Conservation (phyloP, 257 asterid genomes). For the Asclepias syriaca region DNA sequence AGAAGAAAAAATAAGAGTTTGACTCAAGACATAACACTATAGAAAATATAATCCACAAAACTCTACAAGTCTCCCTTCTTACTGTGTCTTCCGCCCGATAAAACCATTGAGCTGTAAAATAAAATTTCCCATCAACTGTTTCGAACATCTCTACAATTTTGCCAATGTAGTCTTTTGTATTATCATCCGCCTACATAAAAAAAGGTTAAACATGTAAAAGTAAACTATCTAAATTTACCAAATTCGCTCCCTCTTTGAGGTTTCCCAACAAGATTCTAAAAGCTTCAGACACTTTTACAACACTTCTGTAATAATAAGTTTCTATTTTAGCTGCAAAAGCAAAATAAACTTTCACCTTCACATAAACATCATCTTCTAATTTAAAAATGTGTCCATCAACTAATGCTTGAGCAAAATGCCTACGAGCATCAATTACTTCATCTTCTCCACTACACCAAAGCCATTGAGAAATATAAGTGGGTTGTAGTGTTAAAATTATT, state of each 20-base stretch:
- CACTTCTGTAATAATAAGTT: too few species aligned
- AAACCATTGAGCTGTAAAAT: conserved; percentile 69
- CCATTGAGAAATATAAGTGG: neutral
- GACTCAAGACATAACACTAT: neutral
- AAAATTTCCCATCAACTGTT: conserved; percentile 37
- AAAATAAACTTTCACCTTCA: conserved; percentile 32
- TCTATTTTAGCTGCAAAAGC: neutral
- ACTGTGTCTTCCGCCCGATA: conserved; percentile 77
- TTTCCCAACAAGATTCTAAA: too few species aligned
- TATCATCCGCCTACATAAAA: conserved; percentile 43
- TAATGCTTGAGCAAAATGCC: conserved; percentile 42
- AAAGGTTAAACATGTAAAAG: neutral
- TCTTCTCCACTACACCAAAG: conserved; percentile 14
- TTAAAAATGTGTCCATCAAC: conserved; percentile 46
- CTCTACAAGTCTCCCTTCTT: conserved; percentile 6
- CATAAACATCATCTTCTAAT: conserved; percentile 62
- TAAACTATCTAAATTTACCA: neutral
- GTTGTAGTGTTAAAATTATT: neutral
- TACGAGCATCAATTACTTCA: conserved; percentile 33
- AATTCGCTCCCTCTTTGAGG: too few species aligned
- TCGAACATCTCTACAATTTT: conserved; percentile 66
- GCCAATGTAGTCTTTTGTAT: conserved; percentile 43
- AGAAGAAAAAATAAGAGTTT: neutral
- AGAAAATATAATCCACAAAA: neutral
- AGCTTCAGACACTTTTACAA: too few species aligned